Conservation (phyloP, 108 stramenopile species). For the Cyclotella kingstonii region DNA sequence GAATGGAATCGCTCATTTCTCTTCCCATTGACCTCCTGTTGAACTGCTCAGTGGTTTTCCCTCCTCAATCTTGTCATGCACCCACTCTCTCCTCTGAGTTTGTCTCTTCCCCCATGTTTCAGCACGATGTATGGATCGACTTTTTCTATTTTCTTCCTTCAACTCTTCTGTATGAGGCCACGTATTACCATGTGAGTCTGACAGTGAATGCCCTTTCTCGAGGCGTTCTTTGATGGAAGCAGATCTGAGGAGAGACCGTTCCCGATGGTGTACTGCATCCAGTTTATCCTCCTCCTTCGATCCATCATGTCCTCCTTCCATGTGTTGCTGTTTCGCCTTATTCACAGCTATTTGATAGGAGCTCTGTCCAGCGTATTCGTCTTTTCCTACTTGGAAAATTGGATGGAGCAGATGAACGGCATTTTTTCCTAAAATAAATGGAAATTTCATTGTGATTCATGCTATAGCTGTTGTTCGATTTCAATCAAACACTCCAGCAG, state of each 20-base stretch:
- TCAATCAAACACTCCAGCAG: no score
- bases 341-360: slow-evolving; percentile 30
- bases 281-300: slow-evolving; percentile 17
- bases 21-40: slow-evolving; percentile 72
- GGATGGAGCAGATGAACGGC: slow-evolving; percentile 70
- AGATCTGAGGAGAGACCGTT: slow-evolving; percentile 22
- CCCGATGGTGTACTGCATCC: slow-evolving; percentile 25
- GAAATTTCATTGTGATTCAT: not conserved
- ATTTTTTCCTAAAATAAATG: slow-evolving; percentile 56
- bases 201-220: slow-evolving; percentile 36
- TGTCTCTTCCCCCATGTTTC: slow-evolving; percentile 28
- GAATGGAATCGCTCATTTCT: no score
- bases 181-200: slow-evolving; percentile 30
- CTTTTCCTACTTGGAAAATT: slow-evolving; percentile 59
- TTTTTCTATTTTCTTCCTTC: slow-evolving; percentile 7
- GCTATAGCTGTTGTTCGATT: no score
- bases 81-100: slow-evolving; percentile 44
- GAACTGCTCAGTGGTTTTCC: slow-evolving; percentile 61
- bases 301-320: not conserved
- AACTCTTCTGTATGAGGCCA: slow-evolving; percentile 23
- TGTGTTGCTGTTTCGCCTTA: slow-evolving; percentile 21
- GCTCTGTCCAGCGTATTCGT: slow-evolving; percentile 42
- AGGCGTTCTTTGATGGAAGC: slow-evolving; percentile 39
- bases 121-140: slow-evolving; percentile 21
- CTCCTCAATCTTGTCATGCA: slow-evolving; percentile 35